Base-by-base conservation (phyloP, 441 rosid genomes). In the Aquilaria agallochum region DNA sequence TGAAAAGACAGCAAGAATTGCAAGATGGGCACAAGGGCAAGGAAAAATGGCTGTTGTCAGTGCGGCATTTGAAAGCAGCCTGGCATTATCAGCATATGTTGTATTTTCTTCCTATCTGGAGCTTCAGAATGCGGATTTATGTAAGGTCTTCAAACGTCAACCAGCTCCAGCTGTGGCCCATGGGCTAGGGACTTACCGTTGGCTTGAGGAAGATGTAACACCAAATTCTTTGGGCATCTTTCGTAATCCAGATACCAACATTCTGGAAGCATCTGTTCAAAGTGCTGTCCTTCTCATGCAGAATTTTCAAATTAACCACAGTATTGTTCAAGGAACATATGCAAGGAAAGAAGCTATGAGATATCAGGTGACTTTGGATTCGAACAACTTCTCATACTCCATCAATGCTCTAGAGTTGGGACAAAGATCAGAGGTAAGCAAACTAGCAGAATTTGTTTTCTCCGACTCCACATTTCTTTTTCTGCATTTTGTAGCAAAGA, bases 21-120 rank as follows among this genome's bases (percentile, higher is more conserved):
- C 99, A 50, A 73, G 71, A 62, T 89, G 96, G 99, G 99, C 99
- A n/a, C 95, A 84, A 53, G 77, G 67, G 57, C 81, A 71, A 49
- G 95, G 92, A 67, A 94, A 94, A 84, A 85, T 89, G 94, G 97
- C 94, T 56, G 82, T 94, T 63, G 66, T 94, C 44, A 94, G 97
- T 79, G 83, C 97, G 56, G 83, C 96, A 72, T 94, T 85, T 53
- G 99, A 94, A 85, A 91, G 95, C 72, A 74, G 96, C 61, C 58
- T 94, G 49, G 84, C 89, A 66, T 74, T 94, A 74, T 89, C 96
- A 11, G 72, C 96, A 56, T 89, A 87, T 75, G 68, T 84, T 51
- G 72, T 81, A 63, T 86, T 94, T 79, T 89, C 95, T 57, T 69
- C 71, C 66, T 89, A 83, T 72, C 70, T 91, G 70, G 96, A 94